Conservation (phyloP, 345 rosid genomes). For the Chamaenerion angustifolium region DNA sequence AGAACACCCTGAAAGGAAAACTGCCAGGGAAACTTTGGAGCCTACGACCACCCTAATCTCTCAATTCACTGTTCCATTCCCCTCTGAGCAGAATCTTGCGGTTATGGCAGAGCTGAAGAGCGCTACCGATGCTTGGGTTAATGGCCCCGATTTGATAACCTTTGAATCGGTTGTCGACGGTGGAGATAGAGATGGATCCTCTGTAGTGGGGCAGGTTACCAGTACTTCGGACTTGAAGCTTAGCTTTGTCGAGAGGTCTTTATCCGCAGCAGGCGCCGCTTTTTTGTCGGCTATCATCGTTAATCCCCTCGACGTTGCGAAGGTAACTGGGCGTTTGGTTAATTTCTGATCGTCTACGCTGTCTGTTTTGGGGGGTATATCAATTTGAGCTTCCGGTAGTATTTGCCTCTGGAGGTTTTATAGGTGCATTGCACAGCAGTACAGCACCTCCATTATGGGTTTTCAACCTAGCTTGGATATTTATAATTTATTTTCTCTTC, state of each 20-base stretch:
- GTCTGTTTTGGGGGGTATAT: no score
- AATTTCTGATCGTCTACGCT: neutral
- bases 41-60: no score
- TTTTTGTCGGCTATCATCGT: slow-evolving; percentile 66
- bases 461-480: no score
- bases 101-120: slow-evolving; percentile 15
- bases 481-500: no score
- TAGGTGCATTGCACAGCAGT: no score
- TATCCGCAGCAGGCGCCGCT: slow-evolving; percentile 94
- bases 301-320: slow-evolving; percentile 91
- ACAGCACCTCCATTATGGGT: no score
- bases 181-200: slow-evolving; percentile 11
- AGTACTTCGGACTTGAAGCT: slow-evolving; percentile 24
- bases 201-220: slow-evolving; percentile 10
- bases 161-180: slow-evolving; percentile 11
- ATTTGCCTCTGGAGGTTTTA: no score
- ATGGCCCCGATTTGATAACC: slow-evolving; percentile 8
- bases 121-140: slow-evolving; percentile 15
- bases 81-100: neutral
- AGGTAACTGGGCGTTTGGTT: slow-evolving; percentile 22
- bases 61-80: neutral
- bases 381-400: no score
- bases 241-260: slow-evolving; percentile 57
- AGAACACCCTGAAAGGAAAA: neutral
- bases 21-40: neutral